Evolutionary conservation across 805 yeast genomes (phyloP).

Genomic region (Kluyveromyces starmeri): DNA sequence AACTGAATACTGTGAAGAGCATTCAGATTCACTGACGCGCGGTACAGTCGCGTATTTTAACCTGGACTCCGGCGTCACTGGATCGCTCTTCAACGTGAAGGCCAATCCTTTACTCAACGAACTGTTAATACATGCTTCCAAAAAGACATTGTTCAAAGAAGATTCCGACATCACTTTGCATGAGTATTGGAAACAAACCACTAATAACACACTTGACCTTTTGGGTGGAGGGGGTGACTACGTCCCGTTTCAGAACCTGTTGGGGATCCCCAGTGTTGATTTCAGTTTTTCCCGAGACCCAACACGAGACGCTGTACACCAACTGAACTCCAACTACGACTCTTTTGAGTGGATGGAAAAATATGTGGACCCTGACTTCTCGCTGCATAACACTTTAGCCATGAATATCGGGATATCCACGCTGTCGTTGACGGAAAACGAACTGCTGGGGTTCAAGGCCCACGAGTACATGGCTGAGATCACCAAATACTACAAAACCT

Average conservation of each 20-base stretch:
- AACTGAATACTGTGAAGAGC: slow-evolving; percentile 67
- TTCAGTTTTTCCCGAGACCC: slow-evolving; percentile 35
- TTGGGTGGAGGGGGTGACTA: slow-evolving; percentile 48
- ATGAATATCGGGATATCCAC: slow-evolving; percentile 50
- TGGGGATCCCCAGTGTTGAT: slow-evolving; percentile 58
- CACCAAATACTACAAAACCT: slow-evolving; percentile 26
- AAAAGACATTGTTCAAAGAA: slow-evolving; percentile 35
- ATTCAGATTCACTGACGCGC: slow-evolving; percentile 35
- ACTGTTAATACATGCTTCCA: slow-evolving; percentile 38
- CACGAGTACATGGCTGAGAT: slow-evolving; percentile 41
- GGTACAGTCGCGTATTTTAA: slow-evolving; percentile 48
- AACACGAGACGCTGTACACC: slow-evolving; percentile 36
- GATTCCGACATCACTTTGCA: slow-evolving; percentile 33
- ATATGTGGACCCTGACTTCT: slow-evolving; percentile 44
- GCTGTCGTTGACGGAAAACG: slow-evolving; percentile 47
- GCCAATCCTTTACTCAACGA: slow-evolving; percentile 51
- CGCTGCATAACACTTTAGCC: slow-evolving; percentile 47
- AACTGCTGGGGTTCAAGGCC: slow-evolving; percentile 42
- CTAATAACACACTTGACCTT: slow-evolving; percentile 31
- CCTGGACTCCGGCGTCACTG: slow-evolving; percentile 43
- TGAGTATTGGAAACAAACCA: slow-evolving; percentile 38
- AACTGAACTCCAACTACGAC: slow-evolving; percentile 48
- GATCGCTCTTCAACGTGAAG: slow-evolving; percentile 38
- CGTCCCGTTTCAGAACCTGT: slow-evolving; percentile 52
- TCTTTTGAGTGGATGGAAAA: slow-evolving; percentile 46